These are phyloP conservation scores for Colletotrichum trifolii DNA, from an alignment of 2,329 filamentous ascomycete species.

Conservation along the genomic window DNA sequence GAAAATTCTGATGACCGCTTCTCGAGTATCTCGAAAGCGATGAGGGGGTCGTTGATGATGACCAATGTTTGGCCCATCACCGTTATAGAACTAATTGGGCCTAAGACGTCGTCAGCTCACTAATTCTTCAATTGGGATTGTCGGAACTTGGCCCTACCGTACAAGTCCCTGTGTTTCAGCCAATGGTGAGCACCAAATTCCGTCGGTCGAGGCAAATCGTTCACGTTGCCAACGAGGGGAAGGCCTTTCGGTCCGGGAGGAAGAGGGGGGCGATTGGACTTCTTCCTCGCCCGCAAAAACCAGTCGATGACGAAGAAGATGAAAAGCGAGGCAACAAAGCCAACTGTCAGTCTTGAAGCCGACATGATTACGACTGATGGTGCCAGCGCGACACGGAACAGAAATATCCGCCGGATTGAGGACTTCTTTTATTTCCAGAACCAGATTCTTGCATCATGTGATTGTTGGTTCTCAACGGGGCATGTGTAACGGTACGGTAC, in stretches of 20 bases:
- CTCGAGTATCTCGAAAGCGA: constrained; percentile 52
- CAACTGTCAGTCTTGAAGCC: not conserved
- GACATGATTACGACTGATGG: not conserved
- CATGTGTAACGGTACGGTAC: no score
- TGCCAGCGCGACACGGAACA: no score
- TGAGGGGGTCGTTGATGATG: constrained; percentile 49
- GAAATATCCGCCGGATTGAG: no score
- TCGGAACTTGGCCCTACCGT: constrained; percentile 31
- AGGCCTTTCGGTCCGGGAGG: constrained; percentile 46
- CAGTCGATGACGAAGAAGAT: not conserved
- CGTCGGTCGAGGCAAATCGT: constrained; percentile 52
- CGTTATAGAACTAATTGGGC: constrained; percentile 46
- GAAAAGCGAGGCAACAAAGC: constrained; percentile 8
- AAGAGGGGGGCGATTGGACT: not conserved
- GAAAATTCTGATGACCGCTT: constrained; percentile 46
- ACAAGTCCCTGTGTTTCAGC: constrained; percentile 47
- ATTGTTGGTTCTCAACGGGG: no score
- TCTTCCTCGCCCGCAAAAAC: not conserved
- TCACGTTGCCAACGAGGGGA: constrained; percentile 58
- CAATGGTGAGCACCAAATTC: constrained; percentile 46
- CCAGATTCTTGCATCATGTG: no score
- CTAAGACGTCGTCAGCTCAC: not conserved
- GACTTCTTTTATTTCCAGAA: no score
- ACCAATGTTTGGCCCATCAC: constrained; percentile 53
- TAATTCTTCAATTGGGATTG: not conserved